Evolutionary conservation across 2,329 filamentous ascomycete genomes (phyloP).

Genomic region (Exophiala xenobiotica): DNA sequence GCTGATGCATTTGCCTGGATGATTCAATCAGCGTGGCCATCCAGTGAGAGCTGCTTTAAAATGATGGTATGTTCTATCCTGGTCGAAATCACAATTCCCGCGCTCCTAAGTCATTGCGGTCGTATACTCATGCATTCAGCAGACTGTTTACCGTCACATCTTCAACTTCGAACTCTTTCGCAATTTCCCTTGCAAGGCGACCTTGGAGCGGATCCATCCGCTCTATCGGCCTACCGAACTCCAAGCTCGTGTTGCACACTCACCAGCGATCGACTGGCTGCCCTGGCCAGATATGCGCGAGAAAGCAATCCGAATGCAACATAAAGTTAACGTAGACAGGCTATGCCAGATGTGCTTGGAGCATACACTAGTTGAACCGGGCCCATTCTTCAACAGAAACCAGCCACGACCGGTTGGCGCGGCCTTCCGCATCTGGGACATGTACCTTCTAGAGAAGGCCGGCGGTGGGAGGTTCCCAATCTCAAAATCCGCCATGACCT

Average conservation of each 20-base stretch:
- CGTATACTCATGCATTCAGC: background rate
- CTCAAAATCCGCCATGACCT: background rate
- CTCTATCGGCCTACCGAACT: slow-evolving; percentile 11
- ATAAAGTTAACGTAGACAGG: slow-evolving; percentile 11
- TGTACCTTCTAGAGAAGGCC: slow-evolving; percentile 11
- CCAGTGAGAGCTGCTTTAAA: slow-evolving; percentile 7
- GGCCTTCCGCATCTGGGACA: slow-evolving; percentile 18
- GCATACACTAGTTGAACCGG: slow-evolving; percentile 10
- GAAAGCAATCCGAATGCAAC: slow-evolving; percentile 8
- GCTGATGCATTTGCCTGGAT: slow-evolving; percentile 14
- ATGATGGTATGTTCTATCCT: slow-evolving; percentile 11
- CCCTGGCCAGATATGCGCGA: slow-evolving; percentile 19
- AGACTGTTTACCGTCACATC: slow-evolving; percentile 14
- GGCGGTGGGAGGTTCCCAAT: background rate
- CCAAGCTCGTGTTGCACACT: slow-evolving; percentile 12
- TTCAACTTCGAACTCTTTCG: slow-evolving; percentile 13
- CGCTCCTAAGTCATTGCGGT: no score
- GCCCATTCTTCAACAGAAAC: background rate
- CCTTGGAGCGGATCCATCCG: slow-evolving; percentile 9
- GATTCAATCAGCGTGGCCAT: slow-evolving; percentile 13
- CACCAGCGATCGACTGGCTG: slow-evolving; percentile 19
- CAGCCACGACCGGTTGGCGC: background rate
- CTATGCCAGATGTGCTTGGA: slow-evolving; percentile 8
- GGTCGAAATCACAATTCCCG: no score
- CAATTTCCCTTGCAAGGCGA: slow-evolving; percentile 11